These are phyloP conservation scores for Piedraia hortae DNA, from an alignment of 2,329 filamentous ascomycete genomes.

Conservation along the genomic window DNA sequence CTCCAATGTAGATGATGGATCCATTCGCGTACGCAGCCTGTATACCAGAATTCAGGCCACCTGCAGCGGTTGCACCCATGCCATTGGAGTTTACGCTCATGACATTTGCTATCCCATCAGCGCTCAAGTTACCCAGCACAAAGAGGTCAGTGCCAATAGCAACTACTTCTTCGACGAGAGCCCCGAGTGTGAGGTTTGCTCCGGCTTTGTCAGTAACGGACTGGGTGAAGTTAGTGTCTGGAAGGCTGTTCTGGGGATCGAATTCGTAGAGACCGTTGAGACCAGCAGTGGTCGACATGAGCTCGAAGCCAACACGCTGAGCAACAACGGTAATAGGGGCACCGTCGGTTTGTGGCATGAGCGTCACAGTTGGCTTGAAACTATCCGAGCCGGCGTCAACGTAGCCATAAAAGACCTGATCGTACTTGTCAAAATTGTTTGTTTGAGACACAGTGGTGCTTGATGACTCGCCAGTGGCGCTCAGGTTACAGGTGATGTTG, in stretches of 20 bases:
- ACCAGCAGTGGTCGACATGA: constrained; percentile 46
- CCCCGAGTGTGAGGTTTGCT: constrained; percentile 35
- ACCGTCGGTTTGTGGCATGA: constrained; percentile 37
- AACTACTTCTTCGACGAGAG: constrained; percentile 41
- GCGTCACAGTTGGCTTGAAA: constrained; percentile 57
- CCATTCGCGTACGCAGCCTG: constrained; percentile 38
- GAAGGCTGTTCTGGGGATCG: constrained; percentile 32
- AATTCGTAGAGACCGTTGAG: constrained; percentile 83
- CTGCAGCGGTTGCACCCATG: constrained; percentile 32
- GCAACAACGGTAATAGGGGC: constrained; percentile 56
- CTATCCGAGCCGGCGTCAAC: constrained; percentile 45
- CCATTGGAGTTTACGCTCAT: constrained; percentile 42
- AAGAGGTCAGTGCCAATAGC: constrained; percentile 38
- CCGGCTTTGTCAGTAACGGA: constrained; percentile 58
- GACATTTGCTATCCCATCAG: constrained; percentile 41
- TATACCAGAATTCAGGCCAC: constrained; percentile 62
- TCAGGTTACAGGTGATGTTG: constrained; percentile 49
- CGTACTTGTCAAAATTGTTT: constrained; percentile 91
- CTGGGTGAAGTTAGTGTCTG: constrained; percentile 35
- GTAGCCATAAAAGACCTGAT: constrained; percentile 64
- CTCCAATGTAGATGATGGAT: constrained; percentile 49
- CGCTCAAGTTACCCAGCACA: constrained; percentile 64
- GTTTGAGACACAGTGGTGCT: constrained; percentile 53
- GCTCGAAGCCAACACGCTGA: constrained; percentile 53
- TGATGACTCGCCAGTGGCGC: constrained; percentile 21